Percentiles rank a stretch among this genome's conserved stretches.
Evolutionary conservation across 2,329 filamentous ascomycete species (phyloP).

Genomic region (Lasiodiplodia theobromae): DNA sequence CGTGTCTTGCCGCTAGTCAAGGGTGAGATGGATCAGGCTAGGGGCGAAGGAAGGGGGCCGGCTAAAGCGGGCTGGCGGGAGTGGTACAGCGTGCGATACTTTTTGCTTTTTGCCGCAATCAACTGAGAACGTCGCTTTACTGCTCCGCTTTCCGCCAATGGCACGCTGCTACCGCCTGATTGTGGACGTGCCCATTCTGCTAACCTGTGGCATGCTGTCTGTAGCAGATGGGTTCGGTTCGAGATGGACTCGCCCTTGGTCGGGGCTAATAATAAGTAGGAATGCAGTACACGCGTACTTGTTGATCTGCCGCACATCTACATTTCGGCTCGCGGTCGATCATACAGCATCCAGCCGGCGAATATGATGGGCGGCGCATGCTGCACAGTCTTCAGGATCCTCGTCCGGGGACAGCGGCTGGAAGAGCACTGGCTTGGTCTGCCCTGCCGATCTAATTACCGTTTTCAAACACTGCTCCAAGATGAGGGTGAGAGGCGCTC

Average conservation of each 20-base stretch:
- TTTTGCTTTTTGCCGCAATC: conserved; percentile 12
- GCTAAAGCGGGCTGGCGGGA: conserved; percentile 15
- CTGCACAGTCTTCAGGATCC: conserved; percentile 18
- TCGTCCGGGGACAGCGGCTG: background rate
- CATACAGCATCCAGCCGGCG: conserved; percentile 9
- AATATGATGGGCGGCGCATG: conserved; percentile 6
- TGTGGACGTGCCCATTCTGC: background rate
- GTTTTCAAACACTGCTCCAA: conserved; percentile 14
- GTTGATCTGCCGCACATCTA: conserved; percentile 22
- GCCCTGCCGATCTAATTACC: conserved; percentile 25
- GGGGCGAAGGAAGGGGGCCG: conserved; percentile 1
- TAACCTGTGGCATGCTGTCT: background rate
- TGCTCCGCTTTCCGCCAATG: background rate
- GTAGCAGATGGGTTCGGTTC: background rate
- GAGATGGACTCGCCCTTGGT: background rate
- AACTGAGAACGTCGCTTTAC: conserved; percentile 2
- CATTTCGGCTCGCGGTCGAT: conserved; percentile 21
- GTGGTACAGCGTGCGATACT: background rate
- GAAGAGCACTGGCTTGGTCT: conserved; percentile 20
- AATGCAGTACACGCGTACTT: conserved; percentile 17
- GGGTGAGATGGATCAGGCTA: background rate
- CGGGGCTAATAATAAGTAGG: conserved; percentile 5
- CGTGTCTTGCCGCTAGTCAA: conserved; percentile 15
- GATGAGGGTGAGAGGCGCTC: background rate
- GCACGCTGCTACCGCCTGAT: background rate